Evolutionary conservation across 2,329 filamentous ascomycete species (phyloP).

Genomic region (Biscogniauxia sp.): DNA sequence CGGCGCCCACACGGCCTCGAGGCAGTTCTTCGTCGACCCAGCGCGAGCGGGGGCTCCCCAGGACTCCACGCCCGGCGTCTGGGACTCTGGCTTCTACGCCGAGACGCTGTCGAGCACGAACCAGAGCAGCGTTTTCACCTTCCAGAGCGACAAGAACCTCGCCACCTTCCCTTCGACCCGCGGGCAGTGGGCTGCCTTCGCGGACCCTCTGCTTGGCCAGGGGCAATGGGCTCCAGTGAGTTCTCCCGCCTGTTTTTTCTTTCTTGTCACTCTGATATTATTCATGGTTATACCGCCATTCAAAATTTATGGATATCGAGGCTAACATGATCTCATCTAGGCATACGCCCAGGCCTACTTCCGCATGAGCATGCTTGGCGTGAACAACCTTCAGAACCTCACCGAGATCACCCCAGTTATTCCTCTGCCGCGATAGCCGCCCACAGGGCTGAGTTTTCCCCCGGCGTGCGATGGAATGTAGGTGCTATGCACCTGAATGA

Average conservation of each 20-base stretch:
- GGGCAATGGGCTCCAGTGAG: slow-evolving; percentile 26
- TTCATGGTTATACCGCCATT: not conserved
- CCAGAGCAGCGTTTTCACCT: slow-evolving; percentile 31
- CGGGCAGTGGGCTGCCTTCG: slow-evolving; percentile 24
- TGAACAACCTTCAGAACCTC: slow-evolving; percentile 44
- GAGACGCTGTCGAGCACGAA: slow-evolving; percentile 35
- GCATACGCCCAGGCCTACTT: slow-evolving; percentile 42
- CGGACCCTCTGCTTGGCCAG: slow-evolving; percentile 17
- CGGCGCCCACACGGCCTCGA: slow-evolving; percentile 51
- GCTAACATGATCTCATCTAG: slow-evolving; percentile 15
- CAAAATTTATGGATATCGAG: not conserved
- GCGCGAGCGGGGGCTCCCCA: slow-evolving; percentile 38
- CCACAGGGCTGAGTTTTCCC: not conserved
- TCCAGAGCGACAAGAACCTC: slow-evolving; percentile 32
- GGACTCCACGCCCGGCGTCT: slow-evolving; percentile 48
- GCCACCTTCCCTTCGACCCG: slow-evolving; percentile 19
- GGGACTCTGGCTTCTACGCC: slow-evolving; percentile 51
- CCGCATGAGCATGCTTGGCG: slow-evolving; percentile 42
- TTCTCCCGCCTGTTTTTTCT: slow-evolving; percentile 1
- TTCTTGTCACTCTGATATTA: not conserved
- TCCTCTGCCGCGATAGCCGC: slow-evolving; percentile 21
- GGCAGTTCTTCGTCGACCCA: slow-evolving; percentile 45
- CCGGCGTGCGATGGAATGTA: too few relatives aligned
- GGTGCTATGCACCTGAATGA: not conserved
- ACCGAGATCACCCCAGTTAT: slow-evolving; percentile 43